Percentiles rank a stretch among this genome's conserved stretches.
These are phyloP conservation scores for Pseudocercospora pini-densiflorae DNA, from an alignment of 2,329 filamentous ascomycete species.

Conservation along the genomic window DNA sequence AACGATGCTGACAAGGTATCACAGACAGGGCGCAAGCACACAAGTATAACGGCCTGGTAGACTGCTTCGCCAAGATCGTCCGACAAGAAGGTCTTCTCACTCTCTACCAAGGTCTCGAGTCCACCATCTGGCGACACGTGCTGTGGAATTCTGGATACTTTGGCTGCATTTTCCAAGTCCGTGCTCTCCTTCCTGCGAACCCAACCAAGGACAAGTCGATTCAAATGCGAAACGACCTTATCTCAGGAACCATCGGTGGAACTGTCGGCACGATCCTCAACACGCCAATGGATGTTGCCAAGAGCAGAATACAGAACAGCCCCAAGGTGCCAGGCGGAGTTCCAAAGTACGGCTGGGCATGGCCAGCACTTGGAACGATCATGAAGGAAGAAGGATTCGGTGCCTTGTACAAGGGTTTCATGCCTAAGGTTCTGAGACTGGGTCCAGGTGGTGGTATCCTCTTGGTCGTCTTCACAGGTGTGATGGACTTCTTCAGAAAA, in stretches of 20 bases:
- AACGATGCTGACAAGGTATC: constrained; percentile 11
- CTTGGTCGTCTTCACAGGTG: constrained; percentile 82
- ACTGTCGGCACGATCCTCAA: constrained; percentile 91
- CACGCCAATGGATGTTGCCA: constrained; percentile 96
- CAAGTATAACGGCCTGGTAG: constrained; percentile 82
- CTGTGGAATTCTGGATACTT: constrained; percentile 97
- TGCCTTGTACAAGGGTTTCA: constrained; percentile 96
- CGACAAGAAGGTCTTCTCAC: constrained; percentile 81
- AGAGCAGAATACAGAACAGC: constrained; percentile 96
- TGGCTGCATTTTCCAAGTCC: constrained; percentile 97
- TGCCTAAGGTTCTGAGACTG: constrained; percentile 86
- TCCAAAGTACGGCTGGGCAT: constrained; percentile 99
- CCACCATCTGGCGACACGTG: constrained; percentile 93
- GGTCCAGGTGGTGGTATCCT: constrained; percentile 75
- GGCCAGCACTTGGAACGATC: constrained; percentile 81
- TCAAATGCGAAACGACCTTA: constrained; percentile 84
- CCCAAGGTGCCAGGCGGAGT: constrained; percentile 77
- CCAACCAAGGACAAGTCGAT: constrained; percentile 74
- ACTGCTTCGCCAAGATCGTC: constrained; percentile 81
- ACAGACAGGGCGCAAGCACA: constrained; percentile 84
- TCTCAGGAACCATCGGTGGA: constrained; percentile 86
- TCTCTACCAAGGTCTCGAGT: constrained; percentile 96
- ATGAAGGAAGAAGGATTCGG: constrained; percentile 90
- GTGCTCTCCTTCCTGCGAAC: constrained; percentile 74
- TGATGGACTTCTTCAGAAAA: constrained; percentile 90